Evolutionary conservation across 495 filamentous ascomycete species (phyloP).

Genomic region (Astrocystis sublimbata): DNA sequence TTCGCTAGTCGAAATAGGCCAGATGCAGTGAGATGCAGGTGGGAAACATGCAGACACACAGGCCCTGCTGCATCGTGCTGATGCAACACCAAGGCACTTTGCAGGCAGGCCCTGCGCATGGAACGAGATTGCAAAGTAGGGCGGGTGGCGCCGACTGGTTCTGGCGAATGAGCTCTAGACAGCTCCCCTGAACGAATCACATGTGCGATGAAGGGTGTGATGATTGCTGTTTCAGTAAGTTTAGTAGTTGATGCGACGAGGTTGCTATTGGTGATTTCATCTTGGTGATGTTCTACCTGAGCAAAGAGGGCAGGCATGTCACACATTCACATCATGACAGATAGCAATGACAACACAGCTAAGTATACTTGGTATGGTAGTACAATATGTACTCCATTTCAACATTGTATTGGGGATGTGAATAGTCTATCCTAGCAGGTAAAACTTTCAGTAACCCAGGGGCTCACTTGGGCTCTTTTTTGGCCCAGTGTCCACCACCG

Average conservation of each 20-base stretch:
- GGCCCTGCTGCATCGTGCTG: constrained; percentile 10
- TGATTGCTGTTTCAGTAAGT: not conserved
- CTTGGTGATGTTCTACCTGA: not conserved
- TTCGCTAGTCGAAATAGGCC: constrained; percentile 13
- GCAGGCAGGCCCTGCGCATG: constrained; percentile 13
- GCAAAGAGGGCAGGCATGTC: not conserved
- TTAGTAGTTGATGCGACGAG: too few species aligned
- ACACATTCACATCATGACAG: not conserved
- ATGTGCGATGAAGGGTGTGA: not conserved
- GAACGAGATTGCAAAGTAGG: constrained; percentile 29
- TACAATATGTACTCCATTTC: constrained; percentile 13
- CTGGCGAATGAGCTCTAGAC: constrained; percentile 29
- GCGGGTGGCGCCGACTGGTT: constrained; percentile 31
- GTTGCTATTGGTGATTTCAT: too few species aligned
- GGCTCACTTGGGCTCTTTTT: constrained; percentile 9
- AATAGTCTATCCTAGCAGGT: constrained; percentile 25
- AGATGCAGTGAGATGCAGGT: constrained; percentile 8
- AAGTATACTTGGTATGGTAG: not conserved
- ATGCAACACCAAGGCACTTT: constrained; percentile 8
- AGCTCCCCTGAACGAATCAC: not conserved
- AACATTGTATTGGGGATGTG: constrained; percentile 34
- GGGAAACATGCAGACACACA: constrained; percentile 18
- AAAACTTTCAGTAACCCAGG: constrained; percentile 23
- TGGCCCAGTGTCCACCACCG: constrained; percentile 18
- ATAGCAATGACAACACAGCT: not conserved